Percentiles rank a stretch among this genome's conserved stretches.
phyloP scores from a whole-genome alignment of 2,329 filamentous ascomycete species.

The Polytolypa hystricis region DNA sequence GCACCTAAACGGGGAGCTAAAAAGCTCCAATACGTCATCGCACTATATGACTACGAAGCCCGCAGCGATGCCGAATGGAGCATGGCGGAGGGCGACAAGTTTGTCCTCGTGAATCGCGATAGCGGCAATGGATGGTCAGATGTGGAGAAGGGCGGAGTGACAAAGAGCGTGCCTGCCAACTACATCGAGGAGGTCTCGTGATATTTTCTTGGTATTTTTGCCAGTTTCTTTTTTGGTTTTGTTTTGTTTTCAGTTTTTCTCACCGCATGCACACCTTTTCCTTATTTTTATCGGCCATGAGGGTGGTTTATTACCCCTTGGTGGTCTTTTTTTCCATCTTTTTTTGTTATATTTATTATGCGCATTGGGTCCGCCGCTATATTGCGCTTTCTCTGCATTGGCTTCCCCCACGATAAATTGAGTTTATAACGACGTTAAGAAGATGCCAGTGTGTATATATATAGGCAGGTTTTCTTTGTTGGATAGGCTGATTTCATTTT shows the following conservation, averaged over 20 bases:
- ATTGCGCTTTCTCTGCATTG: no score
- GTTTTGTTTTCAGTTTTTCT: neutral
- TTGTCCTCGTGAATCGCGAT: slow-evolving; percentile 81
- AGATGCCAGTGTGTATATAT: no score
- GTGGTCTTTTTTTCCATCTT: no score
- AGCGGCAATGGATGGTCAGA: slow-evolving; percentile 93
- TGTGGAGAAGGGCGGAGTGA: slow-evolving; percentile 80
- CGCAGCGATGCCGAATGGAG: slow-evolving; percentile 77
- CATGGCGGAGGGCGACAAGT: slow-evolving; percentile 83
- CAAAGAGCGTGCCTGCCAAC: slow-evolving; percentile 83
- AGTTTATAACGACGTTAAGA: no score
- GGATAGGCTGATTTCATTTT: no score
- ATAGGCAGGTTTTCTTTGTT: no score
- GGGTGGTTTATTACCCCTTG: no score
- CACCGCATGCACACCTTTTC: neutral
- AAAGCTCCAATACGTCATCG: slow-evolving; percentile 87
- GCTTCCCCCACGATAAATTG: no score
- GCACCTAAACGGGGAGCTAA: slow-evolving; percentile 84
- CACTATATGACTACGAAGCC: slow-evolving; percentile 82
- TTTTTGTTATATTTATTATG: no score
- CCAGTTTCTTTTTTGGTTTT: neutral
- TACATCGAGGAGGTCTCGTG: slow-evolving; percentile 58
- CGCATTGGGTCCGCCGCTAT: no score
- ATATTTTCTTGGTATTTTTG: neutral
- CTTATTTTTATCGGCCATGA: no score